Base-by-base conservation (phyloP, 768 basidiomycete species). In the Polyporus arcularius region DNA sequence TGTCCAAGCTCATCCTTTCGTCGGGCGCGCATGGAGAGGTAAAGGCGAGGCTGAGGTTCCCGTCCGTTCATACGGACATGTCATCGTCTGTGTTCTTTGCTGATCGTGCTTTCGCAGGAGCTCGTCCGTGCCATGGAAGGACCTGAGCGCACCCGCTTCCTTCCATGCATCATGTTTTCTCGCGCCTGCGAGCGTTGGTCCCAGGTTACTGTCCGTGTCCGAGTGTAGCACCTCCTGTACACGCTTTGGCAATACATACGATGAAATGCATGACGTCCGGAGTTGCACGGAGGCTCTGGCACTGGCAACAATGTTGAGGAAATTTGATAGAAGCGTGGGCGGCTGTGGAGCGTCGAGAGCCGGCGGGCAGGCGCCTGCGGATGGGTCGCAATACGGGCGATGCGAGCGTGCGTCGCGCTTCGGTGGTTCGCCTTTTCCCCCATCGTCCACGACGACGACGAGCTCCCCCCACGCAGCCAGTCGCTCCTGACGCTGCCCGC, bases 41-140 rank as follows among this genome's bases (percentile, higher is more conserved):
- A 79, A 93, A 93, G 90, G 90, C 90, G 90, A 93, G 90, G 83
- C 90, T 89, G 90, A 92, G 87, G 78, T 56, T 31, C 21, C 38
- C 38, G 15, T 32, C 48, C 48, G 57, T 48, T 45, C 45, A 53
- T 57, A 21, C 38, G 35, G 48, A 28, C 39, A 3, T 26, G 52
- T 21, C 10, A 21, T 35, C 28, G 15, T 30, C 2, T 43, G 32
- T 40, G 18, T 58, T 16, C 39, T 14, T 26, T 54, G 57, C 61
- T 62, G 61, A 60, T 47, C 16, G 50, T 49, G 26, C 31, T 50
- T 30, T 51, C 54, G 35, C 51, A 52, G 21, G 18, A 26, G 21
- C 21, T 26, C 21, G 21, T 26, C 21, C 18, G 11, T 18, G 26
- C 7, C 47, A 15, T 43, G 42, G 16, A 43, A 43, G 42, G 8